Conservation (phyloP, 2,329 filamentous ascomycete genomes). For the Coccinonectria pachysandricola region DNA sequence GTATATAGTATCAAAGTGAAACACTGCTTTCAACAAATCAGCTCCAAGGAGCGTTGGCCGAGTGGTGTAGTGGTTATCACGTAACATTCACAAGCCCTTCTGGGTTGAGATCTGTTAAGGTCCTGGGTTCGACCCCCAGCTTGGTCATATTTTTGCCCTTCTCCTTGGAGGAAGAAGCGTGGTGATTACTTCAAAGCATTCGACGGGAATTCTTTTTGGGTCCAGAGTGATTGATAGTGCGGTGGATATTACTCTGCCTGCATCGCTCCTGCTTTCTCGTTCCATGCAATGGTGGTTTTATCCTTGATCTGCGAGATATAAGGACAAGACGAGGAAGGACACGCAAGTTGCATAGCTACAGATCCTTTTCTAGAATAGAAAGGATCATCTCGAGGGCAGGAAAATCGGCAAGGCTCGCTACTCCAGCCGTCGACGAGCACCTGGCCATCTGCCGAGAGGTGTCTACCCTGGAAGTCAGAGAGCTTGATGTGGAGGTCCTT, state of each 20-base stretch:
- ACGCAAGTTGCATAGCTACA: no score
- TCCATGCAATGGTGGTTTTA: not conserved
- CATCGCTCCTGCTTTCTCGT: no score
- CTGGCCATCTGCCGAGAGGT: conserved; percentile 6
- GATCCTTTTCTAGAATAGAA: conserved; percentile 8
- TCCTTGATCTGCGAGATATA: no score
- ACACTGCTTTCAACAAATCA: no score
- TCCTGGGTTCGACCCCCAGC: conserved; percentile 5
- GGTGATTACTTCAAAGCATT: no score
- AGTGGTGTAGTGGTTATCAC: conserved; percentile 2
- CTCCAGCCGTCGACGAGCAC: conserved; percentile 5
- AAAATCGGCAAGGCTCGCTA: conserved; percentile 6
- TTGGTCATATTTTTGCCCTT: conserved; percentile 1
- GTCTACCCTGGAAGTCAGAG: conserved; percentile 9
- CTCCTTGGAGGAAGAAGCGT: not conserved
- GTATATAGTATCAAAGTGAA: no score
- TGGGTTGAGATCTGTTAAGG: not conserved
- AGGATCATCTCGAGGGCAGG: conserved; percentile 6
- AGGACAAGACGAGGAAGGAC: no score
- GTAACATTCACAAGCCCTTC: conserved; percentile 1
- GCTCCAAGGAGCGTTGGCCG: not conserved
- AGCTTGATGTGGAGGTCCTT: conserved; percentile 9
- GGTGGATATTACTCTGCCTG: no score
- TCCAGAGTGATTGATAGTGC: no score
- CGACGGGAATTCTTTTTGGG: no score